Conservation (phyloP, 352 stramenopile species). For the Phytophthora litchii region DNA sequence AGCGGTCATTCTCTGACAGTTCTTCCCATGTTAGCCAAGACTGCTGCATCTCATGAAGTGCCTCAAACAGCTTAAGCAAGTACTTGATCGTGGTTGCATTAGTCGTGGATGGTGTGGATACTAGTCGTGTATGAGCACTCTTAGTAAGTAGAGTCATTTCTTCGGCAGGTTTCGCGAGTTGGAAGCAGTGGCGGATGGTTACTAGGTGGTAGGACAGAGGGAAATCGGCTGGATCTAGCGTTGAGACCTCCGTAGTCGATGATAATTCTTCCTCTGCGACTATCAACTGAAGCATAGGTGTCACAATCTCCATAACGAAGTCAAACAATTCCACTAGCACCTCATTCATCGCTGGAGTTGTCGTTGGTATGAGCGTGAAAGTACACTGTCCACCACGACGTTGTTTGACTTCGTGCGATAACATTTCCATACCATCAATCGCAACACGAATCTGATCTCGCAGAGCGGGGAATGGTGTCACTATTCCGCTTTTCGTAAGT, state of each 20-base stretch:
- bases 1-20: slow-evolving; percentile 20
- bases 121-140: slow-evolving; percentile 25
- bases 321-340: slow-evolving; percentile 36
- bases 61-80: slow-evolving; percentile 40
- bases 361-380: slow-evolving; percentile 7
- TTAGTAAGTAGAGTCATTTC: slow-evolving; percentile 29
- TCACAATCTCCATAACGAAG: slow-evolving; percentile 43
- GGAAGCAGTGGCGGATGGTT: slow-evolving; percentile 32
- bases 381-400: slow-evolving; percentile 5
- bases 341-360: slow-evolving; percentile 5
- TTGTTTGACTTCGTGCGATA: slow-evolving; percentile 10
- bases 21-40: slow-evolving; percentile 22
- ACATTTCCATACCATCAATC: slow-evolving; percentile 41
- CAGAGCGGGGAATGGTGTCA: slow-evolving; percentile 27
- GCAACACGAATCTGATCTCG: slow-evolving; percentile 44
- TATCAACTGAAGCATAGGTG: slow-evolving; percentile 29
- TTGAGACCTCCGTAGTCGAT: neutral
- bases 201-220: slow-evolving; percentile 44
- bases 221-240: slow-evolving; percentile 18
- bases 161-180: slow-evolving; percentile 22
- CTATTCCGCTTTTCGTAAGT: slow-evolving; percentile 38
- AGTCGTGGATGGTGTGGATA: neutral
- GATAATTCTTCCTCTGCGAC: slow-evolving; percentile 3
- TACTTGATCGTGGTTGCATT: slow-evolving; percentile 16
- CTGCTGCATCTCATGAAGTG: slow-evolving; percentile 25